Evolutionary conservation across 768 basidiomycete genomes (phyloP).

Genomic region (Suillus discolor): DNA sequence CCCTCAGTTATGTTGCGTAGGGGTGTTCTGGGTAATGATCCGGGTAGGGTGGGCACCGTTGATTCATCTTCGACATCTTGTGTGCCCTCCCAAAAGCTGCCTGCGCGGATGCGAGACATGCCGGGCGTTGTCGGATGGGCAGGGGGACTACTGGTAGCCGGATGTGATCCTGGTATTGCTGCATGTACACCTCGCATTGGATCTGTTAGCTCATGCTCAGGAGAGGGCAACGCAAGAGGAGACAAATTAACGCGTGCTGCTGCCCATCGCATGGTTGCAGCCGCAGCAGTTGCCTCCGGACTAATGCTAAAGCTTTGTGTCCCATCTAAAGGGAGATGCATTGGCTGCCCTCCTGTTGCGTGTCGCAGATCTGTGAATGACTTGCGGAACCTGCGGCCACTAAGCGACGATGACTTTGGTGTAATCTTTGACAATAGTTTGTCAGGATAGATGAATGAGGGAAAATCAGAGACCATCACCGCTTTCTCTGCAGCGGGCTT

Average conservation of each 20-base stretch:
- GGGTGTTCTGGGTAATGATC: conserved; percentile 28
- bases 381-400: conserved; percentile 45
- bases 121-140: conserved; percentile 47
- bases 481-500: conserved; percentile 5
- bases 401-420: conserved; percentile 26
- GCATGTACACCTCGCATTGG: conserved; percentile 80
- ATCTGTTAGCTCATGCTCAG: conserved; percentile 90
- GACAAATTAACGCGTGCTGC: conserved; percentile 81
- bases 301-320: conserved; percentile 36
- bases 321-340: conserved; percentile 31
- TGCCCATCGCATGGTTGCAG: conserved; percentile 87
- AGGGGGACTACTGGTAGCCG: conserved; percentile 34
- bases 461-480: conserved; percentile 5
- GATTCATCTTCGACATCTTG: conserved; percentile 51
- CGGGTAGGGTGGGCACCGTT: conserved; percentile 25
- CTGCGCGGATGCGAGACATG: conserved; percentile 54
- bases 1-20: conserved; percentile 11
- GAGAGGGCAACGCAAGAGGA: conserved; percentile 85
- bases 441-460: conserved; percentile 25
- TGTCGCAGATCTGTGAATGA: conserved; percentile 49
- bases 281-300: conserved; percentile 63
- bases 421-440: conserved; percentile 29
- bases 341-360: conserved; percentile 23
- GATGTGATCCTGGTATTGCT: conserved; percentile 65
- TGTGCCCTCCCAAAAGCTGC: conserved; percentile 80